Conservation (phyloP, 2,329 filamentous ascomycete genomes). For the Gnomoniopsis sp. region DNA sequence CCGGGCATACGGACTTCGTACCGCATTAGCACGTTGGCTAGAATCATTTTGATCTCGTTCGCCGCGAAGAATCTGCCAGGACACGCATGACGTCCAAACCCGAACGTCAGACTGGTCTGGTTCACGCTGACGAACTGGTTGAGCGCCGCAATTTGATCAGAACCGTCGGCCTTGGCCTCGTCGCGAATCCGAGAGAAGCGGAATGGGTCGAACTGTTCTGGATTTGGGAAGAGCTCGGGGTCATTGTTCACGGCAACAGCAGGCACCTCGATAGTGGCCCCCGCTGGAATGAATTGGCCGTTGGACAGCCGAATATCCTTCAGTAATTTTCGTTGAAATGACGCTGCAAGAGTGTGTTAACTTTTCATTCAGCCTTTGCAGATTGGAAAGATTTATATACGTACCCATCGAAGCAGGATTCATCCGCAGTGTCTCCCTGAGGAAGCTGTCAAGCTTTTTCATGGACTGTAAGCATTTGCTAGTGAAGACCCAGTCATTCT, state of each 20-base stretch:
- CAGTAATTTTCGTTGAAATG: constrained; percentile 48
- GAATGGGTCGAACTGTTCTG: constrained; percentile 36
- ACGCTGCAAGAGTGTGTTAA: constrained; percentile 25
- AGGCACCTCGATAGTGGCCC: too few relatives aligned
- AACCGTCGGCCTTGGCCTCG: constrained; percentile 21
- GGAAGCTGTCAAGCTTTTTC: constrained; percentile 30
- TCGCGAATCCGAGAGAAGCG: constrained; percentile 35
- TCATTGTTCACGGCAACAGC: too few relatives aligned
- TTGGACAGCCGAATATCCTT: constrained; percentile 49
- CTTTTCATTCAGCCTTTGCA: not conserved
- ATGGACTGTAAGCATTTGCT: constrained; percentile 26
- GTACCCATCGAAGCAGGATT: constrained; percentile 27
- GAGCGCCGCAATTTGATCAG: constrained; percentile 28
- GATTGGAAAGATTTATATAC: constrained; percentile 12
- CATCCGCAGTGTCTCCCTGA: constrained; percentile 29
- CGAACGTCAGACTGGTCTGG: constrained; percentile 32
- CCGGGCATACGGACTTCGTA: constrained; percentile 24
- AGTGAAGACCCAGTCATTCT: constrained; percentile 26
- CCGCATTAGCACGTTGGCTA: constrained; percentile 25
- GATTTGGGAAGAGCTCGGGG: too few relatives aligned
- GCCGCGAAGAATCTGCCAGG: constrained; percentile 35
- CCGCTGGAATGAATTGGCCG: too few relatives aligned
- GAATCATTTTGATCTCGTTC: constrained; percentile 33
- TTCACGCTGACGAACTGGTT: constrained; percentile 38
- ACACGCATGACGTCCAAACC: constrained; percentile 37